Conservation (phyloP, 2,329 filamentous ascomycete genomes). For the Cercospora zeina region DNA sequence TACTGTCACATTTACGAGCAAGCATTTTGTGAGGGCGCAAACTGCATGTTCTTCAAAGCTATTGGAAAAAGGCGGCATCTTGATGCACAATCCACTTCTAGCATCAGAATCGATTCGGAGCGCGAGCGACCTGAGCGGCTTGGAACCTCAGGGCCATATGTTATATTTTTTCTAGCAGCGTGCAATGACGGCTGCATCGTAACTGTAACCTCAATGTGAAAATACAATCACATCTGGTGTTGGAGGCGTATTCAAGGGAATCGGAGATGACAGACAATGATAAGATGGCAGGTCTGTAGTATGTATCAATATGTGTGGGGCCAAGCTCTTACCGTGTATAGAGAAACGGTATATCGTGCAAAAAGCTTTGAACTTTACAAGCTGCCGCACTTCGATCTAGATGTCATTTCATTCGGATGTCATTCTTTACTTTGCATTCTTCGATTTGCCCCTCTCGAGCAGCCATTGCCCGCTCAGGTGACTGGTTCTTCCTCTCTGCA, state of each 20-base stretch:
- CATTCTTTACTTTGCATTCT: neutral
- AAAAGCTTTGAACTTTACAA: neutral
- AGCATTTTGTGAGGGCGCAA: neutral
- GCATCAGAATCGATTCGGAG: neutral
- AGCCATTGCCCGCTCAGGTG: neutral
- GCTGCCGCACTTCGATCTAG: neutral
- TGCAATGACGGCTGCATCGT: neutral
- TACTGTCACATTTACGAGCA: neutral
- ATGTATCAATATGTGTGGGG: neutral
- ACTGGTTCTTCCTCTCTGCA: neutral
- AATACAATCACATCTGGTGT: neutral
- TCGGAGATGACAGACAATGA: slow-evolving; percentile 1
- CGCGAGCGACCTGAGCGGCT: neutral
- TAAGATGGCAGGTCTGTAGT: slow-evolving; percentile 3
- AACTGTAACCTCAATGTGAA: neutral
- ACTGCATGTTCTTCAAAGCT: neutral
- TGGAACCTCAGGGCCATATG: neutral
- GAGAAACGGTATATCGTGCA: neutral
- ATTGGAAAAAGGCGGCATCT: neutral
- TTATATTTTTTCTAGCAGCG: neutral
- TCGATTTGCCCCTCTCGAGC: neutral
- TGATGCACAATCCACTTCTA: neutral
- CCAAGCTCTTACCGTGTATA: slow-evolving; percentile 1
- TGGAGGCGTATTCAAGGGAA: neutral
- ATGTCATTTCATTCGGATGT: neutral